Evolutionary conservation across 441 rosid species (phyloP), one percentile per base, ranked within the genome.

Genomic region (Lepidium campestre): DNA sequence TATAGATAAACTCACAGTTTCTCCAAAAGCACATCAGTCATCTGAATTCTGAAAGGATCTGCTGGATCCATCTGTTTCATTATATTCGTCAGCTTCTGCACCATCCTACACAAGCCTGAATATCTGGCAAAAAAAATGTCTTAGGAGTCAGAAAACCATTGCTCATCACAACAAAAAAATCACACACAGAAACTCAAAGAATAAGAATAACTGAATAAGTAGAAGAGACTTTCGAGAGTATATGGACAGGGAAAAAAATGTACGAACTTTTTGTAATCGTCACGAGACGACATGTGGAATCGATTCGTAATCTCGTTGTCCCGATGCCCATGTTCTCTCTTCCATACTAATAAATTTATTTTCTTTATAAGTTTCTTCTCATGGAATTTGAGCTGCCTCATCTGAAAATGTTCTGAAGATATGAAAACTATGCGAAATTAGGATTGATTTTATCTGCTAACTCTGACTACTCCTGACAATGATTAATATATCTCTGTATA

Each of bases 191-290:
- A 57, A 42, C 10, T 13, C 22, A 27, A 1, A 50, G 11, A 13
- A 20, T 14, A 56, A 57, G 19, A 8, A 18, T n/a, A n/a, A n/a
- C n/a, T n/a, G n/a, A n/a, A n/a, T 9, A 46, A 10, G 13, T 22
- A 37, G n/a, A 76, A 47, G 6, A 27, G 44, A 40, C 42, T 27
- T 4, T 14, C 2, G 7, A n/a, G 11, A 11, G 23, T 7, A 31
- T 3, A 60, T 6, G 14, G 10, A 36, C 5, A 19, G 19, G 4
- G 1, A 0, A 10, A 0, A 23, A 27, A 44, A 36, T 1, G 10
- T 0, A 67, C 60, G 5, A 67, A 89, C 97, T 91, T 89, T 79
- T 93, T 93, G 84, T 91, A 91, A 80, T 91, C 99, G 53, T 93
- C 97, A 22, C 97, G 89, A 14, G 79, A 84, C 5, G 78, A 83